Conservation (phyloP, 2,329 filamentous ascomycete species). For the Fusarium keratoplasticum region DNA sequence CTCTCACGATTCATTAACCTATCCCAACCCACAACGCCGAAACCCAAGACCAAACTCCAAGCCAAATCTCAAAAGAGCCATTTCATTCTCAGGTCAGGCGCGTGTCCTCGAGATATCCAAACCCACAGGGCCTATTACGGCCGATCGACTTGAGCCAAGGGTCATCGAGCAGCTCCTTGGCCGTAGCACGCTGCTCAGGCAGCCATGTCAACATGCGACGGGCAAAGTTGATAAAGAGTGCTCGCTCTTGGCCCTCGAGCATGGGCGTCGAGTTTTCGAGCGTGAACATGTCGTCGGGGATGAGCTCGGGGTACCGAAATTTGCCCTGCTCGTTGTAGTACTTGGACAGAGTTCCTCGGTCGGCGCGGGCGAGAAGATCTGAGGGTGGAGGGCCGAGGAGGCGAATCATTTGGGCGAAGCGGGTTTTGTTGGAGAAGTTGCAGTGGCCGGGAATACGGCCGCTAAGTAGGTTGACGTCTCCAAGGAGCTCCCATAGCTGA, state of each 20-base stretch:
- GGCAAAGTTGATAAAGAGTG: constrained; percentile 44
- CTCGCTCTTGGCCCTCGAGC: constrained; percentile 38
- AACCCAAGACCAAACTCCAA: not conserved
- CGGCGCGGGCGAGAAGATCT: constrained; percentile 38
- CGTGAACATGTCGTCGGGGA: constrained; percentile 35
- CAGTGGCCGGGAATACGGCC: constrained; percentile 27
- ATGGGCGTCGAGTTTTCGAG: constrained; percentile 35
- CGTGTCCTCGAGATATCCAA: constrained; percentile 35
- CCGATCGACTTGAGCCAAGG: constrained; percentile 42
- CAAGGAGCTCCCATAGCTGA: constrained; percentile 45
- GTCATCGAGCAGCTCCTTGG: constrained; percentile 46
- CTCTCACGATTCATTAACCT: not conserved
- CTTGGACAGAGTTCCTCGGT: constrained; percentile 28
- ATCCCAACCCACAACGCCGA: not conserved
- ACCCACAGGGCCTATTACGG: constrained; percentile 14
- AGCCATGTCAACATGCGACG: constrained; percentile 47
- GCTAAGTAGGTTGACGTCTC: constrained; percentile 44
- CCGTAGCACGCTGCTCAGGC: constrained; percentile 45
- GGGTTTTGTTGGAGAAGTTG: constrained; percentile 40
- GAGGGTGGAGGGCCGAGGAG: constrained; percentile 44
- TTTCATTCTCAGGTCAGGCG: constrained; percentile 4
- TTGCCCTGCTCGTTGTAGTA: constrained; percentile 39
- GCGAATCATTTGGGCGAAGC: constrained; percentile 47
- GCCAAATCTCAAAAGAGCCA: not conserved
- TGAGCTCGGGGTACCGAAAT: constrained; percentile 34